Base-by-base conservation (phyloP, 202 grass and related monocot genomes). In the Saccharum hybrid region DNA sequence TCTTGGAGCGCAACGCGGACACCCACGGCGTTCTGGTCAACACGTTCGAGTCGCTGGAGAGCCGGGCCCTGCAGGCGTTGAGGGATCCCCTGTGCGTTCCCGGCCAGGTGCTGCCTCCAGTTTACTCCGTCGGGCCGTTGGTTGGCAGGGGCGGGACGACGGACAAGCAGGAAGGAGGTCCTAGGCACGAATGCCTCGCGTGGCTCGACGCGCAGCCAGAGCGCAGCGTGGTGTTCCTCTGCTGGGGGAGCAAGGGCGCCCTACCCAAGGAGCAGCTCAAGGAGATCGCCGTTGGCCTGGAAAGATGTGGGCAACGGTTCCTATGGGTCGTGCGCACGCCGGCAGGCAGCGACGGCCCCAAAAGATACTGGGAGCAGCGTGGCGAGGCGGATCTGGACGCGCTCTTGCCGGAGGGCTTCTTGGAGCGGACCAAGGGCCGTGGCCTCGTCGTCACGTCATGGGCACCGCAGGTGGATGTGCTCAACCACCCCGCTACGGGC, bases 381-480 rank as follows among this genome's bases (percentile, higher is more conserved):
- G 56, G 43, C 0, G 74, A 60, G 74, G 40, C 40, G 13, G 74
- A 77, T 46, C 33, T 85, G 5, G 40, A 78, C 5, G 40, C 18
- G 4, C 76, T 23, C 6, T 57, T 85, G 21, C 83, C 75, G 1
- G 67, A 67, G 48, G 68, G 76, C 5, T 80, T 86, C 84, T 43
- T 80, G 61, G 68, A 86, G 7, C 46, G 77, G 45, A 87, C 88
- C 19, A 82, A 46, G 51, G 86, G 60, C 34, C 43, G 18, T 28
- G 88, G 92, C 0, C 40, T 87, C 26, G 86, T 91, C 14, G 26
- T 87, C 62, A 84, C 84, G 82, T 81, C 84, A 3, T 95, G 90
- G 93, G 82, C 83, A 10, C 92, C 92, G 10, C 88, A 94, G 49
- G 71, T 68, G 43, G 83, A 90, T 8, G 83, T 94, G 3, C 54